Conservation (phyloP, 768 basidiomycete genomes). For the Hortiboletus campestris region DNA sequence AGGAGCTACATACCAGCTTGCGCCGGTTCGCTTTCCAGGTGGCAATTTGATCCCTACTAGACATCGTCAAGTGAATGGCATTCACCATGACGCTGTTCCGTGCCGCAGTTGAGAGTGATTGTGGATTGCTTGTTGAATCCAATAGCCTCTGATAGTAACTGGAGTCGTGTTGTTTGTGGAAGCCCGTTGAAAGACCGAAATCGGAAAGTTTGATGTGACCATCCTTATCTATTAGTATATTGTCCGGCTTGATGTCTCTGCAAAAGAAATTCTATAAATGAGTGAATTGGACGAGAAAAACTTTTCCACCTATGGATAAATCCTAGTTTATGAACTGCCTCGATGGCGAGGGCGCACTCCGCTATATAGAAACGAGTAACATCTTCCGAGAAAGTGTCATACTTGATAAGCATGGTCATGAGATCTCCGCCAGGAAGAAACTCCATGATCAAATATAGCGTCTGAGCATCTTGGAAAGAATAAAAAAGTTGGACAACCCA, state of each 20-base stretch:
- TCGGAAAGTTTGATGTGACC: constrained; percentile 98
- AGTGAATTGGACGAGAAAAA: background rate
- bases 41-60: constrained; percentile 88
- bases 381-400: constrained; percentile 98
- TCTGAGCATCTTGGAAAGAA: constrained; percentile 94
- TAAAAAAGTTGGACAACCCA: constrained; percentile 98
- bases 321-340: constrained; percentile 94
- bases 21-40: constrained; percentile 99
- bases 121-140: constrained; percentile 54
- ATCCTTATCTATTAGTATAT: constrained; percentile 86
- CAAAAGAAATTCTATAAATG: background rate
- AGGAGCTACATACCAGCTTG: constrained; percentile 68
- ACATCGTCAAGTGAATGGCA: constrained; percentile 94
- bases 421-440: constrained; percentile 97
- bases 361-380: constrained; percentile 98
- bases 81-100: constrained; percentile 98
- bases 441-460: constrained; percentile 98
- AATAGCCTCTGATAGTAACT: constrained; percentile 90
- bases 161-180: constrained; percentile 97
- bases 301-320: constrained; percentile 88
- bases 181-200: constrained; percentile 98
- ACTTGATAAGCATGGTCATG: constrained; percentile 99
- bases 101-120: constrained; percentile 44
- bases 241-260: constrained; percentile 99
- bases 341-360: constrained; percentile 96